Evolutionary conservation across 129 eudicot species (phyloP), one percentile per base, ranked within the genome.

Genomic region (Lactuca saligna): DNA sequence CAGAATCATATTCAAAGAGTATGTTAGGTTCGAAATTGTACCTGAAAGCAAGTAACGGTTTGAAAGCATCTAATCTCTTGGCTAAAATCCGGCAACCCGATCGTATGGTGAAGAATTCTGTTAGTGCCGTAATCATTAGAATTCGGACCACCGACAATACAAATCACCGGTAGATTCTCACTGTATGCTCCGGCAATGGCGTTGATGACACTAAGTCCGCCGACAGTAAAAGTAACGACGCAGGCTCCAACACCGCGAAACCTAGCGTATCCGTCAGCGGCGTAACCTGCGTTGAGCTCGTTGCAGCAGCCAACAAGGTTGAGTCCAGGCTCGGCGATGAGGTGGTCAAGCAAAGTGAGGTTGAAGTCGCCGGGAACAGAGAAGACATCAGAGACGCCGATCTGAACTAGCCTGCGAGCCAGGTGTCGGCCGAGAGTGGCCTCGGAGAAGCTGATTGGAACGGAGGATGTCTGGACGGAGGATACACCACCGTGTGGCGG

Each of bases 381-480:
- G 70, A 80, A 84, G 1, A 84, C 85, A 54, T 84, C 88, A 20
- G 15, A 69, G 7, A 70, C 79, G 42, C 88, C 88, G 63, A 80
- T 57, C 64, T 84, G 76, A 17, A 80, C 88, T 3, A 84, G 81
- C n/a, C 88, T 82, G 63, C 85, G 88, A 33, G 88, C 88, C 56
- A 84, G 66, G 76, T 84, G 85, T 72, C 85, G 83, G 50, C 88
- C 88, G 29, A 84, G 75, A 0, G 88, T 83, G n/a, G 85, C 75
- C 37, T 83, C 85, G 66, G 80, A 17, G 58, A 84, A 57, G 64
- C 14, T 56, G 53, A 75, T 29, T 9, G 68, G 60, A 34, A 58
- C 31, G 46, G 70, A 31, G 13, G 74, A 48, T 39, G 64, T 8
- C 11, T 82, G 80, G 50, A 63, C 10, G 55, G 74, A 38, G 63